Base-by-base conservation (phyloP, 2,329 filamentous ascomycete genomes). In the Fusarium phyllophilum region DNA sequence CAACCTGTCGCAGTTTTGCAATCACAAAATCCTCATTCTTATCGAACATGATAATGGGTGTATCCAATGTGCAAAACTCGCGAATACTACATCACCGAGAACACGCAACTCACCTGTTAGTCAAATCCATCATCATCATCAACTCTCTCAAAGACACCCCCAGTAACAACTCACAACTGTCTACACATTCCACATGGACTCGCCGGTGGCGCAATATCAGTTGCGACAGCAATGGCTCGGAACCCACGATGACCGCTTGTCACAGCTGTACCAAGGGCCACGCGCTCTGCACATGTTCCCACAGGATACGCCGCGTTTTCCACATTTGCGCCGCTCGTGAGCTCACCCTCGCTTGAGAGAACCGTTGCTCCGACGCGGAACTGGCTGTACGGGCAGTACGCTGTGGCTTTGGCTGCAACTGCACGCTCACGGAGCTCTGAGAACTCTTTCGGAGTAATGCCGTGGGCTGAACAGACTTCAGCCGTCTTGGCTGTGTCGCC, bases 171-270 rank as follows among this genome's bases (percentile, higher is more conserved):
- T 85, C 81, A 94, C 92, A 96, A 97, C 82, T 98, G 96, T 78
- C 96, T 88, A 82, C 96, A 98, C 95, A 97, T 98, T 62, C 96
- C 96, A 81, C 96, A 99, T 1, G 96, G 96, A 71, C 92, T 91
- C 54, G 89, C 89, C 8, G 91, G 90, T 36, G 90, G 89, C 38
- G 83, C 84, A 46, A 93, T 92, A 80, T 98, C 93, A 11, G 95
- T 97, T 12, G 93, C 89, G 8, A 99, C 95, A 22, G 93, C 96
- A 29, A 99, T 83, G 26, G 95, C 96, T 79, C 90, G 91, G 84
- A 97, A 94, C 14, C 59, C 78, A 39, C 82, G 83, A 74, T 88
- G 83, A 7, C 89, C 89, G 58, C 84, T 84, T 12, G 90, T 89
- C 10, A 98, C 89, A 29, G 96, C 96, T 44, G 91, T 94, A 13